Conservation (phyloP, 495 filamentous ascomycete genomes). For the Podospora bellae-mahoneyi region DNA sequence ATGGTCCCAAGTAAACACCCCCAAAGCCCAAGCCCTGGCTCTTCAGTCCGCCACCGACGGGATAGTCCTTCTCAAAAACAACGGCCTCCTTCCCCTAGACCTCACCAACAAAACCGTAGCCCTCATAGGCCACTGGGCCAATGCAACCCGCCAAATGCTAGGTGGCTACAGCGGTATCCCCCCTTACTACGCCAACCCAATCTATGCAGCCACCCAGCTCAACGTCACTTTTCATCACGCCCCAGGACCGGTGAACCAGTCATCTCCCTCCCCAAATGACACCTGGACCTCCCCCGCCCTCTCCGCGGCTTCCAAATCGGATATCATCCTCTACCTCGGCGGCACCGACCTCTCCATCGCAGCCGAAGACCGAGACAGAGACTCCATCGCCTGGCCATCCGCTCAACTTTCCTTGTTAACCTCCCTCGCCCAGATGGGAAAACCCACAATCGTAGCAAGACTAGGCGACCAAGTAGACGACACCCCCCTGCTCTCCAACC, state of each 20-base stretch:
- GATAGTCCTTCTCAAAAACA: conserved; percentile 38
- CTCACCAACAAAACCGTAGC: conserved; percentile 29
- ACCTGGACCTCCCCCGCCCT: conserved; percentile 50
- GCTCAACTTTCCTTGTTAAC: conserved; percentile 39
- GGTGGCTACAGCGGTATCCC: conserved; percentile 40
- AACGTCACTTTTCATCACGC: conserved; percentile 25
- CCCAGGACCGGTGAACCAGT: conserved; percentile 34
- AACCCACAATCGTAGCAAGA: conserved; percentile 40
- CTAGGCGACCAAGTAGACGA: conserved; percentile 56
- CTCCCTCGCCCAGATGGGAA: conserved; percentile 32
- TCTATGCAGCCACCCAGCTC: conserved; percentile 34
- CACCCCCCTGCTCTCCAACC: conserved; percentile 45
- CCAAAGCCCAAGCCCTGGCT: conserved; percentile 33
- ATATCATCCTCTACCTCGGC: conserved; percentile 42
- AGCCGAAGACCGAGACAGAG: conserved; percentile 39
- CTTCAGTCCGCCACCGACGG: conserved; percentile 30
- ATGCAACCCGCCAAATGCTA: conserved; percentile 31
- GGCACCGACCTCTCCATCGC: conserved; percentile 41
- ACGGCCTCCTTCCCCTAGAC: conserved; percentile 31
- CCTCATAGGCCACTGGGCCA: conserved; percentile 38
- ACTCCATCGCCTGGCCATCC: conserved; percentile 40
- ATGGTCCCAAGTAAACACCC: conserved; percentile 38
- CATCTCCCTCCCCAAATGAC: conserved; percentile 50
- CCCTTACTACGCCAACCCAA: conserved; percentile 31
- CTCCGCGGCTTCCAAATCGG: conserved; percentile 34